phyloP scores from a whole-genome alignment of 345 rosid genomes.

The Tarenaya hassleriana region DNA sequence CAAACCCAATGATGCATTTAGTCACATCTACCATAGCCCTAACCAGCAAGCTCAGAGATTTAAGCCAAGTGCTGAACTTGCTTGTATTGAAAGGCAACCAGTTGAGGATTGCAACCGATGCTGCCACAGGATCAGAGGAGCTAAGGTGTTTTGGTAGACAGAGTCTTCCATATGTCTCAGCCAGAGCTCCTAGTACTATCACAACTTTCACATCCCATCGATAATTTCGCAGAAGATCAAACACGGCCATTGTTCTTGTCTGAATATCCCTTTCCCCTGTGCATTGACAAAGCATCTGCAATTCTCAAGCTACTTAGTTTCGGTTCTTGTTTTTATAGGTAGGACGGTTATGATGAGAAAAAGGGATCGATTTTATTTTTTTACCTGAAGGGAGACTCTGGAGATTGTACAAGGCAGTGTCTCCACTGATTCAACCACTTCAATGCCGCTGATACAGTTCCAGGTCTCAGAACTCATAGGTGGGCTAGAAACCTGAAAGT shows the following conservation, averaged over 20 bases:
- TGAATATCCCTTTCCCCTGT: conserved; percentile 35
- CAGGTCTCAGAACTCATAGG: conserved; percentile 18
- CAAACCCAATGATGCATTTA: conserved; percentile 50
- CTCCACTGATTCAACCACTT: conserved; percentile 38
- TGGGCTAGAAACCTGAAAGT: conserved; percentile 35
- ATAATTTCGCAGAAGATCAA: conserved; percentile 51
- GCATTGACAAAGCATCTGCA: conserved; percentile 49
- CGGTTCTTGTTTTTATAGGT: background rate
- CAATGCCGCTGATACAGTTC: conserved; percentile 30
- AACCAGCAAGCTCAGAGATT: conserved; percentile 44
- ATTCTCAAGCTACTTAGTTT: conserved; percentile 15
- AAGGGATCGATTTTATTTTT: background rate
- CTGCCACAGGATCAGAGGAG: conserved; percentile 45
- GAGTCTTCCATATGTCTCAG: conserved; percentile 51
- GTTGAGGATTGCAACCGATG: conserved; percentile 47
- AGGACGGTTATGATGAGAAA: conserved; percentile 5
- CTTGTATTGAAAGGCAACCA: conserved; percentile 39
- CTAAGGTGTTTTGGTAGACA: conserved; percentile 46
- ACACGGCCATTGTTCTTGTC: conserved; percentile 41
- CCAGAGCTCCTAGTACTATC: conserved; percentile 61
- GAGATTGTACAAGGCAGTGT: conserved; percentile 37
- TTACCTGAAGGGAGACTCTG: conserved; percentile 44
- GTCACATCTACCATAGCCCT: conserved; percentile 49
- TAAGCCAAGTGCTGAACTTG: conserved; percentile 39
- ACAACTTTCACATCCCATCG: conserved; percentile 73